Percentiles rank a stretch among this genome's conserved stretches.
Conservation (phyloP, 306 rosid species). For the Vigna hirtella region DNA sequence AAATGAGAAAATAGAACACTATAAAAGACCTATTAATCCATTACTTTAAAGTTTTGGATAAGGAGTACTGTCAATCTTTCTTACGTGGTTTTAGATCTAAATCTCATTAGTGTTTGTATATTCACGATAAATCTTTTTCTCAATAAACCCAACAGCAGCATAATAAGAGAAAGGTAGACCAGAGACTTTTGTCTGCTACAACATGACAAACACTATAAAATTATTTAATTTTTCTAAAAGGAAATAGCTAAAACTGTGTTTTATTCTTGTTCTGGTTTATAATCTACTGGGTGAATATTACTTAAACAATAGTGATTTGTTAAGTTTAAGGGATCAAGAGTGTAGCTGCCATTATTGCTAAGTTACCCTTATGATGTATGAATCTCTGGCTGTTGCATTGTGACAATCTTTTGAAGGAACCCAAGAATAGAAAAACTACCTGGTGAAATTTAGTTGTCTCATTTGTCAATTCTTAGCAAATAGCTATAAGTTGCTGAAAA, state of each 20-base stretch:
- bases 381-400: constrained; percentile 18
- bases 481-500: not conserved
- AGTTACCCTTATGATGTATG: not conserved
- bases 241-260: not conserved
- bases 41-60: no score
- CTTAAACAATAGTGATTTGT: not conserved
- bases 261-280: not conserved
- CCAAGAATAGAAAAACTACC: not conserved
- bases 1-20: no score
- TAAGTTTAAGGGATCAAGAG: constrained; percentile 32
- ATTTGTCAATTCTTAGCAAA: not conserved
- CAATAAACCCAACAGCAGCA: not conserved
- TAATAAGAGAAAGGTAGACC: not conserved
- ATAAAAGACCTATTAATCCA: no score
- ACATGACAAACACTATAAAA: constrained; percentile 2
- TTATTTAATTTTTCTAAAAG: not conserved
- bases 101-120: no score
- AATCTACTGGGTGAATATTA: constrained; percentile 5
- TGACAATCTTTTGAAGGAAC: constrained; percentile 1
- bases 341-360: not conserved
- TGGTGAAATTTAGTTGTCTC: not conserved
- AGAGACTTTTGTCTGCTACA: constrained; percentile 16
- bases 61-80: no score
- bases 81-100: no score
- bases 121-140: no score